Evolutionary conservation across 306 rosid species (phyloP).

Genomic region (Quercus aquifolioides): DNA sequence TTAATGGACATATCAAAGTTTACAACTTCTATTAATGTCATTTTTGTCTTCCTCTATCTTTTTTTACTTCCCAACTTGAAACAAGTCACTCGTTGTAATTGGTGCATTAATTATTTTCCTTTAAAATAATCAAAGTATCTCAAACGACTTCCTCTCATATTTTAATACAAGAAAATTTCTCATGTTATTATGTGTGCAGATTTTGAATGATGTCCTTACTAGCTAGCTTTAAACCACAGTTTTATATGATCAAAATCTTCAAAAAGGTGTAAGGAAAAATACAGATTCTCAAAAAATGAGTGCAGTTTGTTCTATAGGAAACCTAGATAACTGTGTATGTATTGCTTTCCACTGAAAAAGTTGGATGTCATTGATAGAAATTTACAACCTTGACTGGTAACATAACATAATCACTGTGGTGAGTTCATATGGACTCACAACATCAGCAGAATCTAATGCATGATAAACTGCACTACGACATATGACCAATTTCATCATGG

Average conservation of each 20-base stretch:
- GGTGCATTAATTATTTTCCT: no score
- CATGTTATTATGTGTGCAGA: no score
- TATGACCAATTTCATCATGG: conserved; percentile 38
- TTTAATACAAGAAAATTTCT: no score
- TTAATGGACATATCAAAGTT: no score
- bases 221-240: conserved; percentile 2
- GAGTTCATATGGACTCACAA: conserved; percentile 11
- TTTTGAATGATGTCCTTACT: not conserved
- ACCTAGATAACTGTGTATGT: not conserved
- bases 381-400: not conserved
- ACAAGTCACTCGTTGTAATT: no score
- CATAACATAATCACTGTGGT: not conserved
- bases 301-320: conserved; percentile 5
- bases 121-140: no score
- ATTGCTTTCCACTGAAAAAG: not conserved
- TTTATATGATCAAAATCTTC: conserved; percentile 16
- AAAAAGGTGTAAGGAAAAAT: conserved; percentile 15
- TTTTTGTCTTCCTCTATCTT: no score
- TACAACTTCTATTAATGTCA: no score
- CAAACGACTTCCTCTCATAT: no score
- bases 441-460: not conserved
- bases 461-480: conserved; percentile 36
- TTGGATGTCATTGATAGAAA: conserved; percentile 28
- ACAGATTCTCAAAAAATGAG: conserved; percentile 22
- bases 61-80: no score